A percentile compares a stretch with the other conserved stretches of the same genome.
These are phyloP conservation scores for Xylaria sp. DNA, from an alignment of 2,329 filamentous ascomycete species.

Conservation along the genomic window DNA sequence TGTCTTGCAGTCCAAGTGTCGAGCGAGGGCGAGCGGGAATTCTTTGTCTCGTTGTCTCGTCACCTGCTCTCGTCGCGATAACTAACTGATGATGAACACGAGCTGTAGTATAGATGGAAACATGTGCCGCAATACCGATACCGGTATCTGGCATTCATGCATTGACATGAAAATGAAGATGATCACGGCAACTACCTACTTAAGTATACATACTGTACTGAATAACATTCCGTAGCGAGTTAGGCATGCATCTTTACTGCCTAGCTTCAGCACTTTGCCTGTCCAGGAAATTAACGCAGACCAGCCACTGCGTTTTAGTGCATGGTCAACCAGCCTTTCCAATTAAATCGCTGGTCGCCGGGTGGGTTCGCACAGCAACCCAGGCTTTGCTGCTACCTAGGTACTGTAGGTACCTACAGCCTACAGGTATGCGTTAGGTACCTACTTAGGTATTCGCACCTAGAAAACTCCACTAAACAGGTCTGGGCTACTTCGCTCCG, in stretches of 20 bases:
- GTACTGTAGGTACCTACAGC: too few species aligned
- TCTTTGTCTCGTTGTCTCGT: background rate
- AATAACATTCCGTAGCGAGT: background rate
- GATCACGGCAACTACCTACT: background rate
- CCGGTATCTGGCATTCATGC: background rate
- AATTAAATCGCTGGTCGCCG: conserved; percentile 21
- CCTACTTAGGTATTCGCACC: conserved; percentile 6
- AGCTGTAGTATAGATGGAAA: background rate
- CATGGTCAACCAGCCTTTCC: conserved; percentile 29
- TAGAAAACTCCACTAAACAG: conserved; percentile 5
- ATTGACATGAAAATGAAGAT: conserved; percentile 7
- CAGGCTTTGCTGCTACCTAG: background rate
- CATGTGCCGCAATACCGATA: background rate
- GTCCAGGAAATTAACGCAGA: background rate
- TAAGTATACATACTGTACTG: background rate
- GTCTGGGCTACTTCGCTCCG: conserved; percentile 19
- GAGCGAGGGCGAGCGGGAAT: background rate
- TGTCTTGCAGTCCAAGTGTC: background rate
- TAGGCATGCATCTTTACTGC: background rate
- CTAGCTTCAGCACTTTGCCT: background rate
- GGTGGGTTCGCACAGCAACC: conserved; percentile 36
- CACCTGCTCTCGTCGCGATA: background rate
- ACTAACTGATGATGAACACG: background rate
- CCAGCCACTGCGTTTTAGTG: conserved; percentile 23
- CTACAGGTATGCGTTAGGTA: too few species aligned